Percentiles rank a stretch among this genome's conserved stretches.
phyloP scores from a whole-genome alignment of 371 early-diverging fungal species.

The Rhizopus arrhizus region DNA sequence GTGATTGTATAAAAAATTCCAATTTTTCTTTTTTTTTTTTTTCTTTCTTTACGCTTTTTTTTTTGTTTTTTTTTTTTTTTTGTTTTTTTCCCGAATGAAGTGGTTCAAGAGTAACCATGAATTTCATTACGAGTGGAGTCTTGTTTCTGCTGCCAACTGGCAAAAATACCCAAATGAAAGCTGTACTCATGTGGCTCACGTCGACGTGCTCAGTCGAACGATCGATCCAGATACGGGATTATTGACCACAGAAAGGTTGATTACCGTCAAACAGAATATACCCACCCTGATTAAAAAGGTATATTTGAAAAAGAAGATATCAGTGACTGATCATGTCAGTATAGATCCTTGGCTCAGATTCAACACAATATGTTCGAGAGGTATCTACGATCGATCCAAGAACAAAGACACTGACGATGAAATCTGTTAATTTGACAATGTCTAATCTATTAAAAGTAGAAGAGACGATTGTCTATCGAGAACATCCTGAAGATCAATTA shows the following conservation, averaged over 20 bases:
- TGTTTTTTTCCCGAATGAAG: slow-evolving; percentile 48
- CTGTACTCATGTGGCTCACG: slow-evolving; percentile 84
- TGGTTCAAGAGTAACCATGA: slow-evolving; percentile 70
- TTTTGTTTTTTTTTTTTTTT: background rate
- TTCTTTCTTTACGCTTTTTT: background rate
- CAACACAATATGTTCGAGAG: slow-evolving; percentile 81
- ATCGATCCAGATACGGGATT: slow-evolving; percentile 83
- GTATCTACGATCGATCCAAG: slow-evolving; percentile 80
- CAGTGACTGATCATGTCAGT: background rate
- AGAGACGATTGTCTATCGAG: slow-evolving; percentile 78
- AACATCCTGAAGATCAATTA: slow-evolving; percentile 46
- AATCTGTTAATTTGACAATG: slow-evolving; percentile 71
- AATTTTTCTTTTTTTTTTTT: background rate
- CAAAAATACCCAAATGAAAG: slow-evolving; percentile 93
- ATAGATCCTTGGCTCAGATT: slow-evolving; percentile 62
- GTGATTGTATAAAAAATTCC: slow-evolving; percentile 4
- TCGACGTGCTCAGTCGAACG: slow-evolving; percentile 79
- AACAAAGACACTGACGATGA: slow-evolving; percentile 67
- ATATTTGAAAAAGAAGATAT: background rate
- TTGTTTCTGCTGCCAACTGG: slow-evolving; percentile 89
- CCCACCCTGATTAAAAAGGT: slow-evolving; percentile 68
- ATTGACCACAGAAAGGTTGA: slow-evolving; percentile 82
- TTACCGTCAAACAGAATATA: slow-evolving; percentile 80
- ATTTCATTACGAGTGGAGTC: slow-evolving; percentile 75
- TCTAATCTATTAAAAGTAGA: slow-evolving; percentile 76